Base-by-base conservation (phyloP, 345 rosid species). In the Syzygium aromaticum region DNA sequence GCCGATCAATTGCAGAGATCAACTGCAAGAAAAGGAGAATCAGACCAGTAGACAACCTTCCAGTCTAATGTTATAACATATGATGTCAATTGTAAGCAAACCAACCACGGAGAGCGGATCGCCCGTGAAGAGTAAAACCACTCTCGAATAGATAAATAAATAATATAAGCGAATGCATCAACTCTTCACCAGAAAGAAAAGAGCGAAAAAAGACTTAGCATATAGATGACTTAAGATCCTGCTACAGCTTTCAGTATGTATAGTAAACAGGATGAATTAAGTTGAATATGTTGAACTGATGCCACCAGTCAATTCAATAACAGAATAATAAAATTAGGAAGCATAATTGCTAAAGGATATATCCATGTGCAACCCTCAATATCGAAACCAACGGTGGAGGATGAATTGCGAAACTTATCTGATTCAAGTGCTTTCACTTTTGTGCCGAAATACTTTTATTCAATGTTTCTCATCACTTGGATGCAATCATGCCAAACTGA, bases 1-100 rank as follows among this genome's bases (percentile, higher is more conserved):
- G 98, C 51, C 98, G 92, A 84, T 98, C 98, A 80, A 93, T 91
- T 82, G 98, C 94, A 53, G 99, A 98, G 59, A 96, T 95, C 63
- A 94, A 92, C 99, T 98, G 93, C 89, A 94, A 89, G 63, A 90
- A 49, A 87, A 86, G 43, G 86, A 52, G 67, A 90, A 84, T 64
- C 52, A 85, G 88, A 85, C 84, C 12, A 33, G 61, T 63, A 80
- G 49, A 49, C 84, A 56, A 38, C 19, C 53, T 19, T 73, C 49
- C 80, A 28, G 86, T 40, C 40, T 6, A 84, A 53, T 84, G 43
- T 52, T 53, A 38, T 21, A 73, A 38, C 82, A 19, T 10, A 73
- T 38, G 82, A 33, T 11, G 23, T 19, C 82, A 38, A 21, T 38
- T 73, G 82, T 73, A 9, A 19, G 27, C 23, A 73, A 73, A 73